Evolutionary conservation across 441 rosid species (phyloP), one percentile per base, ranked within the genome.

Genomic region (Corymbia calophylla): DNA sequence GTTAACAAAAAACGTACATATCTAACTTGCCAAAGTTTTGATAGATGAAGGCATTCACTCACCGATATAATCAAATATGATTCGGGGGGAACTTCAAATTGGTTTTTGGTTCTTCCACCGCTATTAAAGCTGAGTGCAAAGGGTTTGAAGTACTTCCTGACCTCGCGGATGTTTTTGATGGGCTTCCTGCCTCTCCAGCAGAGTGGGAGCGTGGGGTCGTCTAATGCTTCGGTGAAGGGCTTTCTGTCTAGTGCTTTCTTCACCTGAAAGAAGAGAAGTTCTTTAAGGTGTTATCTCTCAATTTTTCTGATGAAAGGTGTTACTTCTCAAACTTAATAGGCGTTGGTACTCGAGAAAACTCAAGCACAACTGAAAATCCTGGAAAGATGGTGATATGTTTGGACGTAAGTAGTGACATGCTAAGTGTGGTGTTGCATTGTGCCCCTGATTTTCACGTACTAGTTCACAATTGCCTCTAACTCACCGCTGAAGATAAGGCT

Each of bases 141-240:
- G 86, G 97, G 90, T 91, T 95, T 97, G 95, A 98, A 98, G 91
- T 95, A 96, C 91, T 94, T 95, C 90, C 91, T 94, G 55, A 95
- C 99, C 54, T 98, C 98, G 1, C 89, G 93, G 5, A 95, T 62
- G 92, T 82, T 93, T 92, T 91, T 93, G 94, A 97, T 96, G 32
- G 99, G 95, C 90, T 86, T 94, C 89, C 87, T 88, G 54, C 97
- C 98, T 93, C 92, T 97, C 99, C 99, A 98, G 87, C 99, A 98
- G 25, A 97, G 90, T 13, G 99, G 95, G 35, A 98, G 95, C 6
- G 99, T 95, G 70, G 53, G 80, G 91, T 98, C 99, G 49, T 95
- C 95, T 2, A 82, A 60, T 25, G 95, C 95, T 94, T 97, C 95
- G 87, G 88, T 94, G 77, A 98, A 91, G 13, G 94, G 91, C 91